Percentiles rank a stretch among this genome's conserved stretches.
Evolutionary conservation across 106 monocot species (phyloP).

Genomic region (Dioscorea alata): DNA sequence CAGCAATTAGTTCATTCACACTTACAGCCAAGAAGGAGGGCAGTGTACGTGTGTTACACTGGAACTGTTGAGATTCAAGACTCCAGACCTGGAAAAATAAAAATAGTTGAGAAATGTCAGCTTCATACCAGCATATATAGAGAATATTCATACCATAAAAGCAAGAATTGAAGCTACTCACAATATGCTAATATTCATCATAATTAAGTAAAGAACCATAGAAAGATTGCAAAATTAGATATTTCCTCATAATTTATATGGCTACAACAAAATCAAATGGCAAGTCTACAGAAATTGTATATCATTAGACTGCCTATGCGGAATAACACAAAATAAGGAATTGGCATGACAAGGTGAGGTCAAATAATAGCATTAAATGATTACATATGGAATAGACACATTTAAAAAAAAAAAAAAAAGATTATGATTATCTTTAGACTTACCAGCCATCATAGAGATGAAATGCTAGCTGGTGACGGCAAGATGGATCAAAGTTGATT

Average conservation of each 20-base stretch:
- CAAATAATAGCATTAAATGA: neutral
- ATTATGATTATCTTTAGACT: slow-evolving; percentile 6
- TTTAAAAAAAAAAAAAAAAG: neutral
- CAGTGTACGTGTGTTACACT: slow-evolving; percentile 84
- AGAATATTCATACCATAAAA: neutral
- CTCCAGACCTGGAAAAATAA: slow-evolving; percentile 67
- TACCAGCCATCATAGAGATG: slow-evolving; percentile 99
- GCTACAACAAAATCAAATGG: neutral
- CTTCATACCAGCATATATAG: neutral
- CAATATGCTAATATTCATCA: neutral
- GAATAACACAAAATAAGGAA: neutral
- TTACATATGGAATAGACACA: neutral
- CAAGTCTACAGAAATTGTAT: neutral
- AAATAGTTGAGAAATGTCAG: neutral
- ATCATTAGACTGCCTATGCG: neutral
- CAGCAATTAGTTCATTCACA: slow-evolving; percentile 2
- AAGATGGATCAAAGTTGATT: slow-evolving; percentile 69
- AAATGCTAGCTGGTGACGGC: slow-evolving; percentile 81
- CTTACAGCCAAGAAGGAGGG: slow-evolving; percentile 87
- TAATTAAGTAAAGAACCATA: neutral
- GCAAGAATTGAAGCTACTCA: neutral
- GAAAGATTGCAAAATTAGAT: neutral
- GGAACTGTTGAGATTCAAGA: slow-evolving; percentile 50
- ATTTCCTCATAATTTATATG: neutral
- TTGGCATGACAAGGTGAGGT: neutral